These are phyloP conservation scores for Setaria italica DNA, from an alignment of 202 grass and related monocot species.

Conservation along the genomic window DNA sequence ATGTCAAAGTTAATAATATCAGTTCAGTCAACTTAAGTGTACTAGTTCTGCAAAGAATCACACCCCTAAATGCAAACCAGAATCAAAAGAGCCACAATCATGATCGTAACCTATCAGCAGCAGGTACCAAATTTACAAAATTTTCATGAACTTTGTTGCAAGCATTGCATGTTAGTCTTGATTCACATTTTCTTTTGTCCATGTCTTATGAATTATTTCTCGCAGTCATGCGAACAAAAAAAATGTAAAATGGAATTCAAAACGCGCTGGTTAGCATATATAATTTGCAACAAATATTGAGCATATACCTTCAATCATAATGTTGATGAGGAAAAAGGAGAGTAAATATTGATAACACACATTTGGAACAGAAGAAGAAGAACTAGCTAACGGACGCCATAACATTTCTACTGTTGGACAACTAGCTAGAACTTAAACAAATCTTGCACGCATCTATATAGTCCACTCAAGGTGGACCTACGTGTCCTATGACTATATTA, in stretches of 20 bases:
- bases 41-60: background rate
- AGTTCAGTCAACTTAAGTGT: constrained; percentile 42
- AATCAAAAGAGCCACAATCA: background rate
- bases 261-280: background rate
- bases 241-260: background rate
- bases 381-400: background rate
- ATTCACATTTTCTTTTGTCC: background rate
- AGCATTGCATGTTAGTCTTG: background rate
- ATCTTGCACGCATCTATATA: too few relatives aligned
- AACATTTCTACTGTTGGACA: background rate
- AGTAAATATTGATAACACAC: background rate
- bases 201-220: background rate
- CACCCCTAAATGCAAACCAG: background rate
- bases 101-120: too few relatives aligned
- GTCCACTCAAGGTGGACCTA: background rate
- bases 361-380: background rate
- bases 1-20: background rate
- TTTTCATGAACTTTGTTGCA: background rate
- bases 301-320: background rate
- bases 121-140: too few relatives aligned
- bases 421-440: background rate
- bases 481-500: background rate
- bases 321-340: background rate
- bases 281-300: background rate
- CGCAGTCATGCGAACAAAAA: background rate